Base-by-base conservation (phyloP, 352 stramenopile genomes). In the Pythium plurisporium region DNA sequence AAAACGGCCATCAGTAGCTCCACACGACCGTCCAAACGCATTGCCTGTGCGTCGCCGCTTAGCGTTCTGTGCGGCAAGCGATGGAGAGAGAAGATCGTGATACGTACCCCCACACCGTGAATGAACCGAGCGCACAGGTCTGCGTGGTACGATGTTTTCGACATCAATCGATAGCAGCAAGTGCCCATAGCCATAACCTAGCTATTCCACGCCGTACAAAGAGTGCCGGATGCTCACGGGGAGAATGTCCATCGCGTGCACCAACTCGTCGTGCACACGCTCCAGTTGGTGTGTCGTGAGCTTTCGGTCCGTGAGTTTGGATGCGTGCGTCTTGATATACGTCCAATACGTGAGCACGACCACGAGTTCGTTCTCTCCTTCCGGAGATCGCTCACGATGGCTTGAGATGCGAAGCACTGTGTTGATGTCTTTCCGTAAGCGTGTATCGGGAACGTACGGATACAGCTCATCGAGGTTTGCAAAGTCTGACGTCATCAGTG, bases 371-470 rank as follows among this genome's bases (percentile, higher is more conserved):
- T 43, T 55, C 44, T 45, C 30, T 46, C 41, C 31, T 3, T 30
- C 45, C 11, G 20, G 12, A 3, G 11, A 25, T 34, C 3, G n/a
- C 46, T 48, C 26, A 9, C 31, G 55, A 37, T 53, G 53, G 7
- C 47, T 62, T 22, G 66, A 73, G 31, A 78, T 44, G 17, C 72
- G 43, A 1, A 74, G 45, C 11, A 33, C 57, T 4, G 55, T 68
- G 1, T 59, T 66, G 36, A 74, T 66, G 45, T 75, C 70, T 37
- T 74, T 70, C 46, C 70, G 64, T 22, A 74, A 23, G 10, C 55
- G 31, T 8, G 59, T 47, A 0, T 56, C 53, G 5, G 55, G 27
- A 0, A 26, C 31, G 27, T 69, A 78, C 22, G 66, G 70, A 20
- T 63, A 70, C 26, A 70, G 40, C 27, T 74, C 64, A 27, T 74